Evolutionary conservation across 2,329 filamentous ascomycete species (phyloP), one percentile per base, ranked within the genome.

Genomic region (Lachnellula suecica): DNA sequence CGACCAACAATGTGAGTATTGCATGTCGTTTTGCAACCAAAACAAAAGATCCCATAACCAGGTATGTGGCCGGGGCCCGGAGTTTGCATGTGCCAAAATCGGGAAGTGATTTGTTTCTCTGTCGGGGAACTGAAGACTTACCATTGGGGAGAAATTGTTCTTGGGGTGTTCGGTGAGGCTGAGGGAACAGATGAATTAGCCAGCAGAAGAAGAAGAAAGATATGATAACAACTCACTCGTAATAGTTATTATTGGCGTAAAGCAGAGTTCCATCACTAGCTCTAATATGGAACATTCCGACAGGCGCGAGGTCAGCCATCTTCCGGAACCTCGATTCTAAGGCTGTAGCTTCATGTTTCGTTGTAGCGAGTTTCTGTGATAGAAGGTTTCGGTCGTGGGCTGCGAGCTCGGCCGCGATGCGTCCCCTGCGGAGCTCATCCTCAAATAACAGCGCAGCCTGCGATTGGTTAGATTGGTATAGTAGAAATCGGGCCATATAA

Each of bases 261-360:
- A 79, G 82, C 52, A 91, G 80, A 35, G 79, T 78, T 11, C 87
- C 87, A 44, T 78, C 72, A 2, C 77, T 74, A 62, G 88, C 81
- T 35, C 31, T 13, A 10, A 84, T 82, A 53, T 91, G 87, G 62
- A 85, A 88, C 71, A 91, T 85, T 17, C 87, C 88, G 1, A 89
- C 83, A 0, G 88, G 88, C 2, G 88, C 84, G 47, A 89, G 85
- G 60, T 89, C 85, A 2, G 87, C 84, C 69, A 91, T 85, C 4
- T 82, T 76, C 7, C 84, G 83, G 59, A 90, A 89, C 49, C 84
- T 81, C 27, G 82, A 81, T 51, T 87, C 81, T 41, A 79, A 76
- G 52, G 77, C 72, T n/a, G 72, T 73, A 2, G 75, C 71, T 58
- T 79, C 74, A 51, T 74, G 72, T 10, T 73, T 79, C 61, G 76